Conservation (phyloP, 176 grass and related monocot species). For the Tillandsia fasciculata region DNA sequence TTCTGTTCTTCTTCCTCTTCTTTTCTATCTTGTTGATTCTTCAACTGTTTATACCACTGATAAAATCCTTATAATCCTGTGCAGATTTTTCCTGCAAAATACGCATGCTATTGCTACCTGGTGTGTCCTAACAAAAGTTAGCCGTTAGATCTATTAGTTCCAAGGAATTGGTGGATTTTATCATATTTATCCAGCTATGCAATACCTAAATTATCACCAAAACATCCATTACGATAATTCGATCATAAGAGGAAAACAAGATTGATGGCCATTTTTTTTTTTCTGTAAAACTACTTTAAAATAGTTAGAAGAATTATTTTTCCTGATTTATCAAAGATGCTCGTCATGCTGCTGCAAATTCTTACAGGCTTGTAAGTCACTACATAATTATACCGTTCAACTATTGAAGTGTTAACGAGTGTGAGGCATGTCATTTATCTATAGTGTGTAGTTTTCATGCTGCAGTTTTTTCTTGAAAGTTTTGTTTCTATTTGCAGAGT, state of each 20-base stretch:
- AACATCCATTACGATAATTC: background rate
- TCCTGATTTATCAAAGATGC: background rate
- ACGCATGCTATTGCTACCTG: background rate
- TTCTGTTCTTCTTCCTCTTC: background rate
- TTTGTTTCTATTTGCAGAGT: conserved; percentile 51
- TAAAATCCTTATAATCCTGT: too few relatives aligned
- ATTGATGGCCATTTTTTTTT: background rate
- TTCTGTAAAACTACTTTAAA: background rate
- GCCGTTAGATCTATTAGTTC: background rate
- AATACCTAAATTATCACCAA: background rate
- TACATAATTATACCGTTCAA: background rate
- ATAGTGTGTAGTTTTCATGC: conserved; percentile 8
- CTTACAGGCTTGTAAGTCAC: background rate
- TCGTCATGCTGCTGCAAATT: background rate
- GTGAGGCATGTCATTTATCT: background rate
- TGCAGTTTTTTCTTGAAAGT: conserved; percentile 12
- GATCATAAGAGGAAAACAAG: background rate
- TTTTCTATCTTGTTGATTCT: background rate
- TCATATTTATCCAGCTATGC: background rate
- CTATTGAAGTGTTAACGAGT: too few relatives aligned
- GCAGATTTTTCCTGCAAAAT: background rate
- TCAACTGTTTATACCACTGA: background rate
- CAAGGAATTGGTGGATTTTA: background rate
- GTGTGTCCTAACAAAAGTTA: background rate
- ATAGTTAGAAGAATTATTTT: background rate